Evolutionary conservation across 2,329 filamentous ascomycete species (phyloP), one percentile per base, ranked within the genome.

Genomic region (Pyrenophora graminea): DNA sequence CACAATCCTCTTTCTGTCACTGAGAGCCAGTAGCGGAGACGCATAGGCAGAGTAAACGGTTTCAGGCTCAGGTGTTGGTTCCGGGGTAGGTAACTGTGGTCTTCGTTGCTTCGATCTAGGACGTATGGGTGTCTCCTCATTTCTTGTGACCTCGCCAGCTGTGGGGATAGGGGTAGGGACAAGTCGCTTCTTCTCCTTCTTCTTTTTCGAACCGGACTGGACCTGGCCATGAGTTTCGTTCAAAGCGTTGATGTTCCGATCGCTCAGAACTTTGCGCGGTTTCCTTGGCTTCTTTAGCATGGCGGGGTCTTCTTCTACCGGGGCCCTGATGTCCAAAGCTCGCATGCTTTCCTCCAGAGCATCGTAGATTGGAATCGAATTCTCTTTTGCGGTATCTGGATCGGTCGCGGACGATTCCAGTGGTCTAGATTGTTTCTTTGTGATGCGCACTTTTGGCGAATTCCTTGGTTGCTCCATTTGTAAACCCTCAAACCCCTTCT

Each of bases 1-100:
- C 1, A 70, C 61, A 17, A 71, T 53, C 31, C 40, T 49, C 33
- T 51, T 57, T 39, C 56, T 54, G 39, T 66, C 66, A 53, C 69
- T 72, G 23, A 71, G 63, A 6, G 60, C 49, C 9, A 74, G 51
- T 2, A 75, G 53, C 3, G 67, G 59, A 1, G 61, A 57, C 0
- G 62, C 60, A 36, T 74, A 64, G 6, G 53, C 31, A 2, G 58
- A 51, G 45, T 67, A 71, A 9, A 66, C 40, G 27, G 69, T 59
- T 8, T 65, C 56, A 4, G 62, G 61, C 10, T 64, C 59, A 2
- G 63, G 61, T 15, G 62, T 65, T 2, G 58, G 27, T 32, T 64
- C 55, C 10, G 61, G 59, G 4, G 62, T 64, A 5, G 58, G 62
- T 12, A 59, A 39, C 34, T 51, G 51, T 9, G 18, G 38, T 47